A percentile compares a stretch with the other conserved stretches of the same genome.
Conservation (phyloP, 2,329 filamentous ascomycete genomes). For the Ophiostoma montium region DNA sequence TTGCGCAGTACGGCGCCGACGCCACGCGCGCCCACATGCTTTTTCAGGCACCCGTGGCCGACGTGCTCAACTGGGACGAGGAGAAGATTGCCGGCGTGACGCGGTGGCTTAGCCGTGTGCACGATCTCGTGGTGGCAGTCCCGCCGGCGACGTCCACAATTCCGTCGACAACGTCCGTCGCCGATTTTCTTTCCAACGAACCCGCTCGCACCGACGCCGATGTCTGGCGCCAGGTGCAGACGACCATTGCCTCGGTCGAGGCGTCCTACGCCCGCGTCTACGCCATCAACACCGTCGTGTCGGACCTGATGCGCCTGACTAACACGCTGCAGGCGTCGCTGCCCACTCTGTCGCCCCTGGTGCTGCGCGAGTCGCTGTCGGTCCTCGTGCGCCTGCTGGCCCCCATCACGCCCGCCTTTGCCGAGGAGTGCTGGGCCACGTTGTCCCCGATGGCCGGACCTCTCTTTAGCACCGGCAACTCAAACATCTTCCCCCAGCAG, state of each 20-base stretch:
- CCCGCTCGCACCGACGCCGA: conserved; percentile 29
- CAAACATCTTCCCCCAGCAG: conserved; percentile 38
- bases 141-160: conserved; percentile 1
- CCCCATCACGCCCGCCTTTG: conserved; percentile 65
- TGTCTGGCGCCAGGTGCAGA: conserved; percentile 53
- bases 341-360: conserved; percentile 23
- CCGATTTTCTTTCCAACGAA: conserved; percentile 13
- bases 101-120: conserved; percentile 60
- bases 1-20: conserved; percentile 65
- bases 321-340: conserved; percentile 39
- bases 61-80: conserved; percentile 81
- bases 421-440: conserved; percentile 51
- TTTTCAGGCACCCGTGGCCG: conserved; percentile 73
- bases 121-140: conserved; percentile 35
- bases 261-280: conserved; percentile 57
- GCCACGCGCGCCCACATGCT: conserved; percentile 75
- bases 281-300: conserved; percentile 69
- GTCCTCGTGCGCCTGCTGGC: conserved; percentile 58
- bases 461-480: not conserved
- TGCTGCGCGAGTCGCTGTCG: conserved; percentile 36
- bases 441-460: conserved; percentile 18
- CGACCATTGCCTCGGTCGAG: conserved; percentile 52
- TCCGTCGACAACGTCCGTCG: conserved; percentile 14
- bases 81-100: conserved; percentile 67
- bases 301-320: conserved; percentile 68